Evolutionary conservation across 2,329 filamentous ascomycete species (phyloP).

Genomic region (Alternaria hordeiaustralica): DNA sequence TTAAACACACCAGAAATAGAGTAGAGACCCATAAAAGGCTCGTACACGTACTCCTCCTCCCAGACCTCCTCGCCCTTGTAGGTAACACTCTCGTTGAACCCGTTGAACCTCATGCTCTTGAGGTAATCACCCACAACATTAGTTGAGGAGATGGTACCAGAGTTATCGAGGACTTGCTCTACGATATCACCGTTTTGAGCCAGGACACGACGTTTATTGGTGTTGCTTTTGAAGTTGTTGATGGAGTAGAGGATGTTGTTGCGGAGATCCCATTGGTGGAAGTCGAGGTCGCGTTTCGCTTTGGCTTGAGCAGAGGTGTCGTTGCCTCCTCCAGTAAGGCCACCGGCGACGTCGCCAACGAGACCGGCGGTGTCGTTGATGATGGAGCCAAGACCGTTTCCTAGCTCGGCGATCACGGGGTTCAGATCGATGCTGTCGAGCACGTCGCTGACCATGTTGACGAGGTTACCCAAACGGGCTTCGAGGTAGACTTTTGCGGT

Average conservation of each 20-base stretch:
- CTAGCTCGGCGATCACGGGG: slow-evolving; percentile 63
- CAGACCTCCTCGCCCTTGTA: slow-evolving; percentile 55
- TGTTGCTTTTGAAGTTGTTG: slow-evolving; percentile 64
- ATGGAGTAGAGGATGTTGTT: slow-evolving; percentile 67
- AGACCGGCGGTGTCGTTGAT: slow-evolving; percentile 50
- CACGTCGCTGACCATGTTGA: slow-evolving; percentile 65
- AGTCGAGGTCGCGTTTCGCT: slow-evolving; percentile 39
- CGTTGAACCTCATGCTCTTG: slow-evolving; percentile 62
- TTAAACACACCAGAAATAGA: slow-evolving; percentile 57
- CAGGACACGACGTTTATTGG: slow-evolving; percentile 62
- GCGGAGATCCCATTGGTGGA: slow-evolving; percentile 55
- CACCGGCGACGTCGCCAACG: slow-evolving; percentile 33
- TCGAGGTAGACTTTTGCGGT: slow-evolving; percentile 65
- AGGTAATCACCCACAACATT: slow-evolving; percentile 58
- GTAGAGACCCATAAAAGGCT: slow-evolving; percentile 58
- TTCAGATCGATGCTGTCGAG: slow-evolving; percentile 67
- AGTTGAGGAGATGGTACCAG: slow-evolving; percentile 55
- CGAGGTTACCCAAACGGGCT: slow-evolving; percentile 65
- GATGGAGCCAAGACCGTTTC: slow-evolving; percentile 57
- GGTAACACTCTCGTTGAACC: slow-evolving; percentile 52
- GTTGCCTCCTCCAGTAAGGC: slow-evolving; percentile 14
- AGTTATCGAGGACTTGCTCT: slow-evolving; percentile 62
- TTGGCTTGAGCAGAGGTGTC: slow-evolving; percentile 18
- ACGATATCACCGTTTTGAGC: slow-evolving; percentile 63
- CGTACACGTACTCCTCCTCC: slow-evolving; percentile 62